A percentile compares a stretch with the other conserved stretches of the same genome.
These are phyloP conservation scores for Pseudophaeomoniella oleicola DNA, from an alignment of 2,329 filamentous ascomycete genomes.

Conservation along the genomic window DNA sequence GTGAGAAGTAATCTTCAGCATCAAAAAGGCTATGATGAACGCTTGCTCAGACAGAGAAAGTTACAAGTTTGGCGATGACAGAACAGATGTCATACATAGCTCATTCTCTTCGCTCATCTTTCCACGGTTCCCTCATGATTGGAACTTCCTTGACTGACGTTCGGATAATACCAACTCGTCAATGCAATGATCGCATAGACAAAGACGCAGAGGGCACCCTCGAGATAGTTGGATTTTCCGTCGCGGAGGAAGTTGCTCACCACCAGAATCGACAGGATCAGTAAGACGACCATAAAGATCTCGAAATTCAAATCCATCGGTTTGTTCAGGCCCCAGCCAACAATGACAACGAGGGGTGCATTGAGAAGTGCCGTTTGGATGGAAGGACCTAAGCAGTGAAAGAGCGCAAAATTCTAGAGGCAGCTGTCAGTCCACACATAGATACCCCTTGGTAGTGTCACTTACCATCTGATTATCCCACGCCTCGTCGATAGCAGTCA, in stretches of 20 bases:
- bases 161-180: slow-evolving; percentile 46
- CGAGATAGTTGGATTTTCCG: slow-evolving; percentile 79
- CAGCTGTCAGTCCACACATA: slow-evolving; percentile 5
- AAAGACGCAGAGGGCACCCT: slow-evolving; percentile 62
- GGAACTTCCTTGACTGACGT: slow-evolving; percentile 18
- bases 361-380: slow-evolving; percentile 86
- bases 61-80: no score
- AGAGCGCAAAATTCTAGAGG: slow-evolving; percentile 58
- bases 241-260: slow-evolving; percentile 80
- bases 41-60: no score
- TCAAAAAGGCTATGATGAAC: no score
- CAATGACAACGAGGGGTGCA: slow-evolving; percentile 66
- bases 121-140: no score
- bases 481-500: slow-evolving; percentile 73
- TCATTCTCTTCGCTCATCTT: no score
- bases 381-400: slow-evolving; percentile 73
- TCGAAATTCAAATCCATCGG: slow-evolving; percentile 71
- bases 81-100: no score
- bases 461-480: slow-evolving; percentile 50
- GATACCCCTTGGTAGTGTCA: neutral
- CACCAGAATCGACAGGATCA: slow-evolving; percentile 72
- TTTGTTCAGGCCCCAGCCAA: slow-evolving; percentile 63
- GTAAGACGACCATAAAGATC: slow-evolving; percentile 67
- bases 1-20: no score
- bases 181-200: slow-evolving; percentile 51